Percentiles rank a stretch among this genome's conserved stretches.
Conservation (phyloP, 164 flowering plant genomes). For the Dillenia turbinata region DNA sequence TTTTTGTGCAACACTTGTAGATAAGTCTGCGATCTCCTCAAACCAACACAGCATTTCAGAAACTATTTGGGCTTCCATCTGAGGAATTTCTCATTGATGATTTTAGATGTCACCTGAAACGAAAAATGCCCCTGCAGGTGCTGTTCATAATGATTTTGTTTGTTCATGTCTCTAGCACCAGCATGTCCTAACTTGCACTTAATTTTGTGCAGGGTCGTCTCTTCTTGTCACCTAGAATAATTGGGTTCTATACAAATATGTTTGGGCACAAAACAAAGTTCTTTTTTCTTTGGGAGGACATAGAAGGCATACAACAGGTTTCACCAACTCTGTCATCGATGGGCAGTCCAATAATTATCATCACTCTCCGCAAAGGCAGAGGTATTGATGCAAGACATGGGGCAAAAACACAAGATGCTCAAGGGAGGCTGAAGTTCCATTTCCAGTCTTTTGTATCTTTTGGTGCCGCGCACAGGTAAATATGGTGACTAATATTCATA, state of each 20-base stretch:
- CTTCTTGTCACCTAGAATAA: slow-evolving; percentile 82
- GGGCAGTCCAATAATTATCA: slow-evolving; percentile 83
- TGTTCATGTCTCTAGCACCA: too few relatives aligned
- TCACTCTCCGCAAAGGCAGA: slow-evolving; percentile 72
- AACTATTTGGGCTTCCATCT: slow-evolving; percentile 85
- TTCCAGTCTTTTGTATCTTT: slow-evolving; percentile 96
- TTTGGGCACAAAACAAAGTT: slow-evolving; percentile 92
- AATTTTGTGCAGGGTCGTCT: slow-evolving; percentile 77
- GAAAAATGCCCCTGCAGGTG: slow-evolving; percentile 95
- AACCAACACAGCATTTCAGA: slow-evolving; percentile 91
- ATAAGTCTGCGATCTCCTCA: slow-evolving; percentile 85
- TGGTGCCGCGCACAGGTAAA: slow-evolving; percentile 74
- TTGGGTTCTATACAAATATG: slow-evolving; percentile 84
- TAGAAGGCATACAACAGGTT: slow-evolving; percentile 77
- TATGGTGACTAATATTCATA: background rate
- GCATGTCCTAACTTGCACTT: slow-evolving; percentile 4
- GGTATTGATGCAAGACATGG: slow-evolving; percentile 93
- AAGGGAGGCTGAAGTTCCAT: slow-evolving; percentile 89
- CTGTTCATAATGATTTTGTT: background rate
- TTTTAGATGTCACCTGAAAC: slow-evolving; percentile 88
- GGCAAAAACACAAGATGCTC: slow-evolving; percentile 77
- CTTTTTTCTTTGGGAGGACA: slow-evolving; percentile 95
- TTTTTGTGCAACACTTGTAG: slow-evolving; percentile 31
- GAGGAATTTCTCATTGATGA: slow-evolving; percentile 99
- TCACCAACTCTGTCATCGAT: slow-evolving; percentile 80